Percentiles rank a stretch among this genome's conserved stretches.
phyloP scores from a whole-genome alignment of 495 filamentous ascomycete species.

The Hyaloscypha variabilis region DNA sequence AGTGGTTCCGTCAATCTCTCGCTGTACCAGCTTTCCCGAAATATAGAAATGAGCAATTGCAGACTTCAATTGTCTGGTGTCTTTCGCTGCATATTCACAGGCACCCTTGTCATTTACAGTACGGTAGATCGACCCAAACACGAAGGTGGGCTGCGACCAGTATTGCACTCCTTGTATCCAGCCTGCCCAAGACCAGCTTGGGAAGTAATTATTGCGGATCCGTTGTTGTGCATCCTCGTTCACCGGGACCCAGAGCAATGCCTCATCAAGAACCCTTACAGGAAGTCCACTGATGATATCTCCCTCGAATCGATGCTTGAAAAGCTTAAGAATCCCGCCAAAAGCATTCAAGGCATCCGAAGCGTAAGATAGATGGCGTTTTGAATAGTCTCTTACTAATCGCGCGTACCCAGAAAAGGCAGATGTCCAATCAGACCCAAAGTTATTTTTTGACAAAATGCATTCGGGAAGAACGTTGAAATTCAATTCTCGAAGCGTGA shows the following conservation, averaged over 20 bases:
- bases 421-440: neutral
- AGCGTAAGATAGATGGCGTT: neutral
- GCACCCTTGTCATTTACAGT: no score
- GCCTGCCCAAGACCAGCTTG: neutral
- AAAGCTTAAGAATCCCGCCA: neutral
- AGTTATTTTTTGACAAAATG: neutral
- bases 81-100: neutral
- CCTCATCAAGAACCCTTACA: neutral
- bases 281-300: neutral
- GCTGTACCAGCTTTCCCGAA: neutral
- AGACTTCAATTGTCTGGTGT: conserved; percentile 2
- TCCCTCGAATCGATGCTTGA: conserved; percentile 1
- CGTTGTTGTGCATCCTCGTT: neutral
- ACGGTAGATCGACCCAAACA: no score
- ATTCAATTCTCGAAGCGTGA: neutral
- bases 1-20: neutral
- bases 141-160: no score
- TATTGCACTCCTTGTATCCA: neutral
- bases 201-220: neutral
- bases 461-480: neutral
- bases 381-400: neutral
- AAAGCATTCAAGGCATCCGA: conserved; percentile 4
- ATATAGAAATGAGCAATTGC: neutral
- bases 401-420: neutral
- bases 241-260: conserved; percentile 1